Percentiles rank a stretch among this genome's conserved stretches.
These are phyloP conservation scores for Prunus dulcis DNA, from an alignment of 306 rosid genomes.

Conservation along the genomic window DNA sequence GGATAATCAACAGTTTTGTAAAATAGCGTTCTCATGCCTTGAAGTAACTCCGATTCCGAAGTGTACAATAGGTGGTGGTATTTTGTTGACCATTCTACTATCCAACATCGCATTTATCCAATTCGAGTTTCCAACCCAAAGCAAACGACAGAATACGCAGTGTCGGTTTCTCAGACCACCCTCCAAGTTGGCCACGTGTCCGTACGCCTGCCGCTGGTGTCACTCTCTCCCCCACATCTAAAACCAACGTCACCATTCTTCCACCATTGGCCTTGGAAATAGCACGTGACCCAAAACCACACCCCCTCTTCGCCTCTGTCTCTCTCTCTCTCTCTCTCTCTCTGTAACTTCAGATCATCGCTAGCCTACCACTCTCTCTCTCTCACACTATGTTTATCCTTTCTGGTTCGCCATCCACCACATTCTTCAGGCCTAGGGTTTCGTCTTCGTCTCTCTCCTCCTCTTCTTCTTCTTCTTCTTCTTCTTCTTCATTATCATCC, in stretches of 20 bases:
- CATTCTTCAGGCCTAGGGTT: slow-evolving; percentile 33
- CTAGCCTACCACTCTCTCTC: neutral
- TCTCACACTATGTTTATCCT: slow-evolving; percentile 38
- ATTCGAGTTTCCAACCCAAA: neutral
- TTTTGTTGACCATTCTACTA: too few species aligned
- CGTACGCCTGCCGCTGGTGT: neutral
- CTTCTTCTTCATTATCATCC: slow-evolving; percentile 1
- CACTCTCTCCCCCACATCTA: neutral
- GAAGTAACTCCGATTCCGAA: too few species aligned
- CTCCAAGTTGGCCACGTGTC: slow-evolving; percentile 7
- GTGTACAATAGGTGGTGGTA: too few species aligned
- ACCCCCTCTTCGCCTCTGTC: neutral
- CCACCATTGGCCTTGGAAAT: neutral
- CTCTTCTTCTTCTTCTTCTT: neutral
- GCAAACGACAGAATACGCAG: neutral
- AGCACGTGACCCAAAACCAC: slow-evolving; percentile 12
- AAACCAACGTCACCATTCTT: neutral
- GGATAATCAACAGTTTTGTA: too few species aligned
- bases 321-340: neutral
- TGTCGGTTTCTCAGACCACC: neutral
- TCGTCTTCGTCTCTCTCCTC: slow-evolving; percentile 19
- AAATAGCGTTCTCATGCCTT: too few species aligned
- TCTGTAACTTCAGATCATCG: too few species aligned
- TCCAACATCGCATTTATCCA: too few species aligned
- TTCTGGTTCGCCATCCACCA: slow-evolving; percentile 24